Percentiles rank a stretch among this genome's conserved stretches.
These are phyloP conservation scores for Lignosus rhinocerotis DNA, from an alignment of 1,284 basidiomycete genomes.

Conservation along the genomic window DNA sequence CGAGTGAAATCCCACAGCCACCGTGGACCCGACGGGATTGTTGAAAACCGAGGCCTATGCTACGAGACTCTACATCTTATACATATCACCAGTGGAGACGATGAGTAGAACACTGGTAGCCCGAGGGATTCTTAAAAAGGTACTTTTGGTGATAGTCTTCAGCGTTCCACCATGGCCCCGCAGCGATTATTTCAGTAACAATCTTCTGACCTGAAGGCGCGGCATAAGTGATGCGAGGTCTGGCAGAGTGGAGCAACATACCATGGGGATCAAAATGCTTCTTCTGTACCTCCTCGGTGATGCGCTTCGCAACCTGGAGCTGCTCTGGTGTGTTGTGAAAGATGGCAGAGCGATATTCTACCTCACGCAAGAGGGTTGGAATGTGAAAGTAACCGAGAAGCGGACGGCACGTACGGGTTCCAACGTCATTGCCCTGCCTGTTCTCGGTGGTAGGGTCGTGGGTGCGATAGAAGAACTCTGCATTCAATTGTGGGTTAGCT, in stretches of 20 bases:
- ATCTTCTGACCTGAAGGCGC: conserved; percentile 55
- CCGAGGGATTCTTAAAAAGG: conserved; percentile 64
- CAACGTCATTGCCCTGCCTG: conserved; percentile 75
- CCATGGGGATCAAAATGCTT: conserved; percentile 79
- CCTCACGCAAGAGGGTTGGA: neutral
- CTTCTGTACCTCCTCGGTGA: conserved; percentile 85
- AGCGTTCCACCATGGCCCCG: conserved; percentile 78
- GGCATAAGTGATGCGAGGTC: neutral
- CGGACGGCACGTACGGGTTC: conserved; percentile 64
- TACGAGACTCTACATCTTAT: neutral
- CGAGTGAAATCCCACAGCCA: neutral
- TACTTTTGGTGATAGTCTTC: conserved; percentile 90
- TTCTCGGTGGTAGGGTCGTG: conserved; percentile 91
- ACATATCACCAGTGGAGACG: conserved; percentile 47
- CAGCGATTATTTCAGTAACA: conserved; percentile 71
- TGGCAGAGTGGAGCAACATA: neutral
- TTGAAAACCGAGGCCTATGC: neutral
- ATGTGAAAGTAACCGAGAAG: neutral
- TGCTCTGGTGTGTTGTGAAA: conserved; percentile 85
- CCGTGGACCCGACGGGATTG: too few species aligned
- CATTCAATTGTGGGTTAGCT: neutral
- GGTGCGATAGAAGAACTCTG: conserved; percentile 92
- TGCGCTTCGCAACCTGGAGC: conserved; percentile 68
- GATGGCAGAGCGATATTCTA: conserved; percentile 94
- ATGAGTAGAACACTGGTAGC: conserved; percentile 61